phyloP scores from a whole-genome alignment of 306 rosid genomes.

The Neltuma alba region DNA sequence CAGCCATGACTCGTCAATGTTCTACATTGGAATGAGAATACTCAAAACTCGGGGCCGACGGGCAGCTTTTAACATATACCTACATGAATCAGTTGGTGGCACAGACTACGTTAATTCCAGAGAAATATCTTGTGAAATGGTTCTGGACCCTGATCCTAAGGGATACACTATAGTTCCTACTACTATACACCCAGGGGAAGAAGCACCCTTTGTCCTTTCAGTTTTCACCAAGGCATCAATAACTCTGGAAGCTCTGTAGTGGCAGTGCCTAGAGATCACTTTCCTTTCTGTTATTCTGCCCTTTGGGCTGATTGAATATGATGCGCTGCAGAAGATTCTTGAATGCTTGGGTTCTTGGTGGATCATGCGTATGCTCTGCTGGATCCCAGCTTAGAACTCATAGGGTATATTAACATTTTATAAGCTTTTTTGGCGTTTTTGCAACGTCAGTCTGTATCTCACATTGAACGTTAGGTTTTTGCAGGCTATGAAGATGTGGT shows the following conservation, averaged over 20 bases:
- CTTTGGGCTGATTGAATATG: slow-evolving; percentile 33
- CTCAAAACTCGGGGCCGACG: slow-evolving; percentile 98
- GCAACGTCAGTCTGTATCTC: neutral
- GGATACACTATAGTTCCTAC: slow-evolving; percentile 99
- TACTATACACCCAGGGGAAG: slow-evolving; percentile 98
- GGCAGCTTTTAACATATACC: slow-evolving; percentile 91
- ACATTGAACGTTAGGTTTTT: slow-evolving; percentile 19
- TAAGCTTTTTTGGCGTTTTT: neutral
- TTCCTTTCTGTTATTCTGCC: slow-evolving; percentile 38
- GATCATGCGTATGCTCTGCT: slow-evolving; percentile 36
- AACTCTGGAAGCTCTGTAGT: slow-evolving; percentile 83
- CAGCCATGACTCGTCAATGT: slow-evolving; percentile 96
- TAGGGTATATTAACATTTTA: slow-evolving; percentile 44
- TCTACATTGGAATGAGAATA: slow-evolving; percentile 98
- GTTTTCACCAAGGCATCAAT: slow-evolving; percentile 97
- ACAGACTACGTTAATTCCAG: slow-evolving; percentile 97
- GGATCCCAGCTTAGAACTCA: slow-evolving; percentile 33
- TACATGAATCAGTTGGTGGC: slow-evolving; percentile 98
- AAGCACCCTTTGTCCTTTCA: slow-evolving; percentile 98
- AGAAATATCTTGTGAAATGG: slow-evolving; percentile 99
- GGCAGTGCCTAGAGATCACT: slow-evolving; percentile 44
- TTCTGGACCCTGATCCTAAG: slow-evolving; percentile 96
- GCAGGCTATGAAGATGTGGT: slow-evolving; percentile 35
- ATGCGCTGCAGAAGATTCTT: slow-evolving; percentile 41
- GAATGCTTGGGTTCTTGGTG: slow-evolving; percentile 62